Base-by-base conservation (phyloP, 768 basidiomycete genomes). In the Lepiota venenata region DNA sequence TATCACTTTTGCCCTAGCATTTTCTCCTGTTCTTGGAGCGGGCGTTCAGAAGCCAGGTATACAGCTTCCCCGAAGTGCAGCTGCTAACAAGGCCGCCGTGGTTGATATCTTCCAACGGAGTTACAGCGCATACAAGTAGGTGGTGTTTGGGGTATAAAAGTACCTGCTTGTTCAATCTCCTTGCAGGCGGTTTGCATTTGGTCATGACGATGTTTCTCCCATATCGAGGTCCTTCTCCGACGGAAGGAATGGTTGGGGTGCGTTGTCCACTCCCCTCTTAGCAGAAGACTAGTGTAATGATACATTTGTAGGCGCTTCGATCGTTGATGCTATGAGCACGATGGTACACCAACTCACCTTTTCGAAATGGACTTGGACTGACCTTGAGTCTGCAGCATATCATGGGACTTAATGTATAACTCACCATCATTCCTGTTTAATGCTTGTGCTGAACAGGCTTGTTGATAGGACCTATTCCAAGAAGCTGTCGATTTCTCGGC, bases 161-260 rank as follows among this genome's bases (percentile, higher is more conserved):
- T 11, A 27, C 16, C 10, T 9, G 20, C 18, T 10, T 50, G 37
- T n/a, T 54, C 27, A 20, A 14, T 18, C 35, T 21, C 20, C 18
- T 36, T 16, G 14, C 58, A 86, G 85, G 58, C 56, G 73, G 40
- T 78, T 76, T 58, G 85, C 86, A 0, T 84, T 75, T 63, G 79
- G 80, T 0, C 81, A 85, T 57, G 87, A 88, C 52, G 78, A 85
- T 52, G 65, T 87, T n/a, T 67, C 70, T 4, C 85, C 85, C 0
- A 62, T 81, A 18, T 72, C 69, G 14, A 74, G 64, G 64, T 60
- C 21, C 1, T 35, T 25, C 16, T 39, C 21, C 15, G 25, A 76
- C 51, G 68, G 66, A 18, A 69, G 73, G 21, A 75, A 75, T 58
- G 74, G 76, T 29, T 77, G 75, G 75, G 75, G 75, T 74, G 61